Evolutionary conservation across 2,329 filamentous ascomycete species (phyloP), one percentile per base, ranked within the genome.

Genomic region (Botrytis galanthina): DNA sequence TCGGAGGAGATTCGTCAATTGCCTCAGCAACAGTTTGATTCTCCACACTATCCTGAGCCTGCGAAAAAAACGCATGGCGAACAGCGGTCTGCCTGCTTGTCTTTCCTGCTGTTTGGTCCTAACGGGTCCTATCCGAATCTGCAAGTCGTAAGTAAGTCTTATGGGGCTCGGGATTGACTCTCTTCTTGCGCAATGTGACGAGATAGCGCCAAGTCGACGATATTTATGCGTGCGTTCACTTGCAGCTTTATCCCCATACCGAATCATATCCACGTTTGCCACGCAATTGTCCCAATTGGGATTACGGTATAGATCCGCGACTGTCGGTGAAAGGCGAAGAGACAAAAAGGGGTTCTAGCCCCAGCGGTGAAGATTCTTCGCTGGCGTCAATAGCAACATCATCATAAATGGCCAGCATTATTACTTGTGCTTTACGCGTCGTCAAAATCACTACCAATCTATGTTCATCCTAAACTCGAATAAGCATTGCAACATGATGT

Each of bases 181-280:
- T 59, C 63, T 64, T 72, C 71, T 73, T 73, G 71, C 71, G 71
- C 63, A 73, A 73, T 73, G 71, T 73, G 71, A 69, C 54, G 54
- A 73, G 71, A 73, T 51, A 72, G 70, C 61, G 70, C 70, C 42
- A 51, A 71, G 44, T 62, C n/a, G 37, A 68, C 48, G 62, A 67
- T 68, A 68, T 29, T 68, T 51, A 72, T 72, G 71, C 71, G 62
- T 68, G 71, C 57, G 71, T 69, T 61, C 59, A 63, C 60, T 54
- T 67, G 70, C 70, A 67, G 48, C 48, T 72, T 72, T 46, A 57
- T 59, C 61, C 60, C 70, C 71, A 60, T 69, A 59, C 54, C 48
- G 26, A 69, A 68, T 60, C 42, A 51, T 48, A 44, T 48, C 71
- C 71, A 73, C 63, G 63, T 32, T 48, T 48, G 48, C 63, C 71